phyloP scores from a whole-genome alignment of 495 filamentous ascomycete species.

The Hypoxylon subgilvum region DNA sequence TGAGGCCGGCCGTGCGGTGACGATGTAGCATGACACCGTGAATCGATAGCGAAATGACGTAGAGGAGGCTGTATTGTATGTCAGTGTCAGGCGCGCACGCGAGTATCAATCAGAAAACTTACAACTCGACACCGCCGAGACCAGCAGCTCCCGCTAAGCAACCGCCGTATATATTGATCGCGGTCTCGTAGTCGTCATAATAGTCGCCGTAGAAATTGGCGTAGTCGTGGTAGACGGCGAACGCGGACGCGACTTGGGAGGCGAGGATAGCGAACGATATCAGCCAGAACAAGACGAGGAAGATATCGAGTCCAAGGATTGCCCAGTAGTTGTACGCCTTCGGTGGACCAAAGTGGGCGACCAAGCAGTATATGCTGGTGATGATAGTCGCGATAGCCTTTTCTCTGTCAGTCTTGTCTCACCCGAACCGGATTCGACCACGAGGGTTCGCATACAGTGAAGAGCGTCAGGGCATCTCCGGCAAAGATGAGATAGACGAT shows the following conservation, averaged over 20 bases:
- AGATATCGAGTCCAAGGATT: conserved; percentile 52
- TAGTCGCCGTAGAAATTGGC: conserved; percentile 35
- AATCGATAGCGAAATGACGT: conserved; percentile 47
- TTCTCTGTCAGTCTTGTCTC: no score
- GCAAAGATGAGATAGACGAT: conserved; percentile 36
- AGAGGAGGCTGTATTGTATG: conserved; percentile 44
- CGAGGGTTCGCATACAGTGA: conserved; percentile 48
- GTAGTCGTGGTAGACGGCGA: conserved; percentile 18
- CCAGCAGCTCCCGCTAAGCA: conserved; percentile 41
- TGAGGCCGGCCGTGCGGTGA: conserved; percentile 53
- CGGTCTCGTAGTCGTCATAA: conserved; percentile 16
- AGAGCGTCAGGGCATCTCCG: conserved; percentile 45
- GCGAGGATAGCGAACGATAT: conserved; percentile 51
- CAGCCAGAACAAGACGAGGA: conserved; percentile 55
- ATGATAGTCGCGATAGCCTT: conserved; percentile 51
- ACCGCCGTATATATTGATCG: conserved; percentile 15
- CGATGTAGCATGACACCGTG: conserved; percentile 50
- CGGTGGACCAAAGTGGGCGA: conserved; percentile 39
- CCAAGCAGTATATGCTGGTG: conserved; percentile 50
- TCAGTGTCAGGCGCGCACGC: background rate
- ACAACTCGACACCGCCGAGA: conserved; percentile 54
- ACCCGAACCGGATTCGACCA: no score
- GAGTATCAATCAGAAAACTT: conserved; percentile 17
- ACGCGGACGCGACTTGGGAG: conserved; percentile 38
- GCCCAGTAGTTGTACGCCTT: conserved; percentile 58